Evolutionary conservation across 2,329 filamentous ascomycete genomes (phyloP), one percentile per base, ranked within the genome.

Genomic region (Phialophora macrospora): DNA sequence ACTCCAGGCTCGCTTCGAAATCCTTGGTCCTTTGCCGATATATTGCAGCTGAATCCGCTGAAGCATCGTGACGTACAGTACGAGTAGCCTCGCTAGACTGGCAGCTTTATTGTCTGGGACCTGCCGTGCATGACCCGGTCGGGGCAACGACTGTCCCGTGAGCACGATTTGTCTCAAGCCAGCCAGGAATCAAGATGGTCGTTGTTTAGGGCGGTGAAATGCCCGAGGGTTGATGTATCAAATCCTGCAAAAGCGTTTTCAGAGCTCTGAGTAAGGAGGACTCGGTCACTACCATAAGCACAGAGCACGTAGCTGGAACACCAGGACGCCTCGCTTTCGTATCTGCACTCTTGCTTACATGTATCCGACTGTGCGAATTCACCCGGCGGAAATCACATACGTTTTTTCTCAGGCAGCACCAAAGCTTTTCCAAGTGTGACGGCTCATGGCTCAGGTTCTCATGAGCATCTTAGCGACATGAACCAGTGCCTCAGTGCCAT

Each of bases 401-500:
- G 12, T 12, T 17, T 41, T 5, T 1, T 14, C 34, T 6, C 34
- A 41, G 14, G n/a, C 46, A 24, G 20, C 46, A 22, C 46, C 20
- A 49, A 49, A 8, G 2, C 46, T 12, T 22, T 11, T 11, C 3
- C 7, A 4, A 24, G 46, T 7, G 24, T 11, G 4, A 24, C 30
- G 1, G 20, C 20, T 24, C 46, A 22, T 24, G 22, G 34, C 49
- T 66, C 51, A 65, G n/a, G 65, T 51, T 28, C 48, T 38, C 59
- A 65, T 63, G 56, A 68, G 30, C 63, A 68, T 65, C 58, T 61
- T 68, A 24, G 56, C 63, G 24, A 56, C 51, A 38, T 57, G 56
- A 17, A 63, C 51, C 44, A 68, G 30, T n/a, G 60, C 63, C 30
- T 68, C 66, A 7, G 60, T 55, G 14, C 60, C n/a, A 14, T 38